Evolutionary conservation across 805 yeast species (phyloP), one percentile per base, ranked within the genome.

Genomic region (Lipomyces oligophaga): DNA sequence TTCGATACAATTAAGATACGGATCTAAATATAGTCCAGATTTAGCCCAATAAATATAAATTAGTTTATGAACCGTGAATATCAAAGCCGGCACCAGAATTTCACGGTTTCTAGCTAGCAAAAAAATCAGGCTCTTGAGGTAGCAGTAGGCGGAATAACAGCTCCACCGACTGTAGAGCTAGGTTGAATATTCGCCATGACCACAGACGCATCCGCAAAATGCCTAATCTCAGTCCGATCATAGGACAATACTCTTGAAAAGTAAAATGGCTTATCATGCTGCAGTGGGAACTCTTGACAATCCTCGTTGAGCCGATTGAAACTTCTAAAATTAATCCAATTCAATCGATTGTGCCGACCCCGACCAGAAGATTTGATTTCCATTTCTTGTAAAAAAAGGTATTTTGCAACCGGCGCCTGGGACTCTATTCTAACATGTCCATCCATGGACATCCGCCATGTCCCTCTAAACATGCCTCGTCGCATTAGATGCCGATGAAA

Each of bases 241-340:
- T 47, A 51, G 33, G 54, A 47, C 26, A 51, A 44, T 10, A 51
- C 55, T 8, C 55, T 32, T 50, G 84, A 80, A 60, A 87, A 89
- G 57, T 75, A 78, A 65, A 85, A 89, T 10, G 88, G 80, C 57
- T 81, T 83, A 61, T 89, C 97, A 55, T 85, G 84, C 30, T 69
- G 72, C 49, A 83, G 64, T 3, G 78, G 71, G 58, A 86, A 77
- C 31, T 59, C 63, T 51, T 49, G 37, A 8, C 74, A 72, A 38
- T 74, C 79, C 10, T 79, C 75, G 22, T 80, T 72, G 30, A 68
- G 78, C 56, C 74, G 72, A 56, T 82, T 73, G 26, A 76, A 64
- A 11, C 78, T 80, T 54, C 76, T 78, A 55, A 83, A 83, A 20
- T 67, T 67, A 4, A 73, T 60, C 97, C 97, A 88, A 41, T 76